These are phyloP conservation scores for Myriosclerotinia scirpicola DNA, from an alignment of 2,329 filamentous ascomycete genomes.

Conservation along the genomic window DNA sequence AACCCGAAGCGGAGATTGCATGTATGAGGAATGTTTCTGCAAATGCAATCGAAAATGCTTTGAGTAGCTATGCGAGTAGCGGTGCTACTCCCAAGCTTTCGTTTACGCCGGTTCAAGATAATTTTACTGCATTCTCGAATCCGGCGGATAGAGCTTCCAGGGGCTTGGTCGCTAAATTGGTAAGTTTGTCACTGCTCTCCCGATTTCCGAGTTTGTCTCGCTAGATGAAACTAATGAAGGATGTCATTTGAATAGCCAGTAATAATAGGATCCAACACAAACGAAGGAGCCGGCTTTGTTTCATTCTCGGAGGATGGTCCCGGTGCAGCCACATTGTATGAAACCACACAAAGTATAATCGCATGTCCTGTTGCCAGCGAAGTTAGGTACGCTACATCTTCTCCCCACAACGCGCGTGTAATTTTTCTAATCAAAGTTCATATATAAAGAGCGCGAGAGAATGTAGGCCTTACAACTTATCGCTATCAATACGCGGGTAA, in stretches of 20 bases:
- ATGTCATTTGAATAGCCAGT: constrained; percentile 27
- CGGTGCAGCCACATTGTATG: constrained; percentile 21
- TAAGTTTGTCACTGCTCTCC: constrained; percentile 18
- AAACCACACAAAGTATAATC: constrained; percentile 21
- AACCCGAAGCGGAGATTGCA: constrained; percentile 31
- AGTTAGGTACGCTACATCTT: constrained; percentile 19
- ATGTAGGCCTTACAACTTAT: constrained; percentile 27
- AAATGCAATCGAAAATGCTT: constrained; percentile 26
- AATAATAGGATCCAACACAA: constrained; percentile 37
- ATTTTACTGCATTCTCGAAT: constrained; percentile 5
- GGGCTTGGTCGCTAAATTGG: constrained; percentile 25
- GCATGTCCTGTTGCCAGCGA: constrained; percentile 27
- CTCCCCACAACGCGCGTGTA: background rate
- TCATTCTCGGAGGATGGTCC: constrained; percentile 28
- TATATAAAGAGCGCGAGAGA: constrained; percentile 15
- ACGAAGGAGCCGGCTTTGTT: constrained; percentile 35
- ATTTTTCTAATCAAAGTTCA: background rate
- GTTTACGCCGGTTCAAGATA: constrained; percentile 24
- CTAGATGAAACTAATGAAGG: background rate
- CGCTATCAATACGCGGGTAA: constrained; percentile 41
- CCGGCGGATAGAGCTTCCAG: background rate
- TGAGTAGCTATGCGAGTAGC: constrained; percentile 27
- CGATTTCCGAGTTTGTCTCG: background rate
- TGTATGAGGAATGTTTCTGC: constrained; percentile 35
- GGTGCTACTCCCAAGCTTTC: constrained; percentile 24